phyloP scores from a whole-genome alignment of 2,329 filamentous ascomycete species.

The Nannizziopsis barbatae region DNA sequence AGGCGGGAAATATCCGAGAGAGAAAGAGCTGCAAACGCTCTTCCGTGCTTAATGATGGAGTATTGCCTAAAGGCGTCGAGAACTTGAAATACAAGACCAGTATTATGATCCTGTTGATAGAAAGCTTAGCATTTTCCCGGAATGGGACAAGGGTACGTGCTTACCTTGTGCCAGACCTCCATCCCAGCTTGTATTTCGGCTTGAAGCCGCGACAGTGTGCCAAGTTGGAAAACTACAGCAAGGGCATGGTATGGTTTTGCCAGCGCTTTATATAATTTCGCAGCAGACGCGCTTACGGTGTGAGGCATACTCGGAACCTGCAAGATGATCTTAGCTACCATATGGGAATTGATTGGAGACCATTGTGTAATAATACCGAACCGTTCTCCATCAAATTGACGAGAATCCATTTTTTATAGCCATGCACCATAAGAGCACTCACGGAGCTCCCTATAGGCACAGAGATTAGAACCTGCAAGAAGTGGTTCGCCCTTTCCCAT shows the following conservation, averaged over 20 bases:
- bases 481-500: conserved; percentile 52
- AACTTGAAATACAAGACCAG: conserved; percentile 58
- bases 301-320: conserved; percentile 42
- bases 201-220: conserved; percentile 49
- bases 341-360: background rate
- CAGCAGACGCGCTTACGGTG: conserved; percentile 35
- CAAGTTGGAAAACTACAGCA: conserved; percentile 55
- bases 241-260: conserved; percentile 61
- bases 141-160: conserved; percentile 12
- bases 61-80: conserved; percentile 61
- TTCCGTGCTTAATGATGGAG: conserved; percentile 60
- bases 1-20: conserved; percentile 38
- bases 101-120: conserved; percentile 54
- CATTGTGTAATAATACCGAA: conserved; percentile 30
- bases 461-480: conserved; percentile 55
- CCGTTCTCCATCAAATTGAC: conserved; percentile 62
- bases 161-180: conserved; percentile 49
- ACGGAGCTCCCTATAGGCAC: conserved; percentile 53
- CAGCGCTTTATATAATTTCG: conserved; percentile 47
- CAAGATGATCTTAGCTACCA: conserved; percentile 11
- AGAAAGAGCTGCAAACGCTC: conserved; percentile 57
- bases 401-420: conserved; percentile 84
- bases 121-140: no score
- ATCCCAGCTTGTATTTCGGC: conserved; percentile 51
- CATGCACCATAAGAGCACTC: conserved; percentile 73